phyloP scores from a whole-genome alignment of 2,329 filamentous ascomycete species.

The Talaromyces sp. region DNA sequence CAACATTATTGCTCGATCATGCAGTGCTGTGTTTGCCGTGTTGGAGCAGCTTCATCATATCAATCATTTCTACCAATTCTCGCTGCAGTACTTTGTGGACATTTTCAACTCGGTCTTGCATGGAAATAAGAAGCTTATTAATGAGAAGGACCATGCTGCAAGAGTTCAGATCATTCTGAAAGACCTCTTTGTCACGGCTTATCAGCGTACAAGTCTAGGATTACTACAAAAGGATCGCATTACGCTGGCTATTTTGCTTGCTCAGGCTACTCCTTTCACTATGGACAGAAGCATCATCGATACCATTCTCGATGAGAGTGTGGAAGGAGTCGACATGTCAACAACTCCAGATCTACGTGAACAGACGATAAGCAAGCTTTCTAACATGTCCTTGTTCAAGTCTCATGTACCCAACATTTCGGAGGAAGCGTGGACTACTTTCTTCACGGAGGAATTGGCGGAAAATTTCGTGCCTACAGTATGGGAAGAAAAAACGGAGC shows the following conservation, averaged over 20 bases:
- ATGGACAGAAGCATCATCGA: slow-evolving; percentile 93
- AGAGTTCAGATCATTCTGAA: slow-evolving; percentile 87
- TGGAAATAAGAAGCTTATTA: slow-evolving; percentile 68
- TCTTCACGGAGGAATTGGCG: slow-evolving; percentile 80
- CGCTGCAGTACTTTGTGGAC: slow-evolving; percentile 93
- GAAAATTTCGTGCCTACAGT: slow-evolving; percentile 77
- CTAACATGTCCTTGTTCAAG: slow-evolving; percentile 70
- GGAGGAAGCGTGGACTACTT: slow-evolving; percentile 69
- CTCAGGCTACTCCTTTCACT: slow-evolving; percentile 90
- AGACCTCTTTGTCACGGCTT: slow-evolving; percentile 86
- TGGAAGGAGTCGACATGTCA: slow-evolving; percentile 76
- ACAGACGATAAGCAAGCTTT: slow-evolving; percentile 65
- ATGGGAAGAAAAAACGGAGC: slow-evolving; percentile 64
- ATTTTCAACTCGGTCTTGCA: slow-evolving; percentile 93
- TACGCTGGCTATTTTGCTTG: slow-evolving; percentile 89
- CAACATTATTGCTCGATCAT: slow-evolving; percentile 86
- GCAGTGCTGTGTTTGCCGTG: slow-evolving; percentile 95
- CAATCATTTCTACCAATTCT: slow-evolving; percentile 99
- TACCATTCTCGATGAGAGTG: slow-evolving; percentile 71
- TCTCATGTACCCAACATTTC: slow-evolving; percentile 63
- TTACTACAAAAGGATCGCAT: slow-evolving; percentile 91
- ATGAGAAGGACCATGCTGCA: slow-evolving; percentile 69
- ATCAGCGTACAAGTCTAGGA: slow-evolving; percentile 88
- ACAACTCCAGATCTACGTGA: slow-evolving; percentile 62
- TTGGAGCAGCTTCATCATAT: slow-evolving; percentile 96